These are phyloP conservation scores for Henningerozyma blattae DNA, from an alignment of 805 yeast species.

Conservation along the genomic window DNA sequence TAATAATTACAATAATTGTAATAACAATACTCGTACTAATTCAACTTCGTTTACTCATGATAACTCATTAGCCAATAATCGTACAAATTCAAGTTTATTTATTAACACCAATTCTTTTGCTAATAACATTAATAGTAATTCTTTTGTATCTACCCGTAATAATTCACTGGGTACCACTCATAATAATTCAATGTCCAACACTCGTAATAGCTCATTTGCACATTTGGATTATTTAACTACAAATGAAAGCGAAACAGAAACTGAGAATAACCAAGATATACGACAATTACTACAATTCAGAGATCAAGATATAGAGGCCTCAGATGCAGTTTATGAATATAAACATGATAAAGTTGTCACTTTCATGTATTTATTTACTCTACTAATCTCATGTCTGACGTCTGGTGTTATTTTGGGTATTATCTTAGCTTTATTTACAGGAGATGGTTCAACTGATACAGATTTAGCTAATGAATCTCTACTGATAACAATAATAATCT, in stretches of 20 bases:
- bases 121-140: too few species aligned
- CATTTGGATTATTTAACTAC: too few species aligned
- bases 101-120: too few species aligned
- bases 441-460: slow-evolving; percentile 9
- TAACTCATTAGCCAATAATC: too few species aligned
- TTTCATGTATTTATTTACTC: slow-evolving; percentile 16
- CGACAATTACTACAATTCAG: slow-evolving; percentile 9
- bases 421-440: slow-evolving; percentile 15
- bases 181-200: too few species aligned
- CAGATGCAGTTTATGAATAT: slow-evolving; percentile 18
- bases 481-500: slow-evolving; percentile 10
- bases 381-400: slow-evolving; percentile 16
- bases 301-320: slow-evolving; percentile 11
- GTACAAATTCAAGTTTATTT: too few species aligned
- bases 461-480: slow-evolving; percentile 4
- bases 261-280: slow-evolving; percentile 7
- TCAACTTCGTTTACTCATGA: too few species aligned
- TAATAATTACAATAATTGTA: too few species aligned
- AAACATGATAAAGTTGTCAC: slow-evolving; percentile 23
- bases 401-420: slow-evolving; percentile 19
- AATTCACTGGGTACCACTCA: too few species aligned
- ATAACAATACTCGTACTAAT: too few species aligned
- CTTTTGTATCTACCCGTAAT: background rate
- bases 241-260: background rate
- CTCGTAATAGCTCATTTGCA: too few species aligned